Evolutionary conservation across 257 asterid genomes (phyloP), one percentile per base, ranked within the genome.

Genomic region (Solanum tarijense): DNA sequence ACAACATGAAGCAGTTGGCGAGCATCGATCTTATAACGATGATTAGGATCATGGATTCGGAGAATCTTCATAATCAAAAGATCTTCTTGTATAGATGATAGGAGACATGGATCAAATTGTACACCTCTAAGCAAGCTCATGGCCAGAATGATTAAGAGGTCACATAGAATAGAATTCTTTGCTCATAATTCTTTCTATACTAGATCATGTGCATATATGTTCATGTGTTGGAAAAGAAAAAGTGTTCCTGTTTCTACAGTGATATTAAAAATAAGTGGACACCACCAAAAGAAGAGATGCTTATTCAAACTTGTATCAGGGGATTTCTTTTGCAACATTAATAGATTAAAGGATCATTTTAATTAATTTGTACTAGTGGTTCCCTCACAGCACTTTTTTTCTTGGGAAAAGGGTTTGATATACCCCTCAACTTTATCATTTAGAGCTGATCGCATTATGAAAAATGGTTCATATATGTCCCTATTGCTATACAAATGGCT

Each of bases 41-140:
- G 94, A 87, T 92, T 93, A 3, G 96, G 96, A 89, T 94, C 93
- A 39, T 95, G 98, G 31, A 96, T 92, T 71, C 89, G 89, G 84
- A 90, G 84, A 78, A 95, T 90, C 87, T 89, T 93, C 91, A 89
- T 89, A 18, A 92, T 90, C 85, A 94, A 92, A 41, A 92, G 90
- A 87, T 92, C 94, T 43, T 93, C 98, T 52, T 90, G 88, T 58
- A 86, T 69, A n/a, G 89, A 84, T 36, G 74, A 65, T 36, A 71
- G 84, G 86, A 86, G 73, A 83, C 87, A 83, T 85, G 87, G 71
- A 88, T 72, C 39, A 78, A 52, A 8, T 36, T 41, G 12, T 87
- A 27, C 73, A 83, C 75, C 83, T 87, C 89, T 92, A 71, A 58
- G 76, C 60, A 87, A 88, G 89, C 87, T 90, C 94, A 92, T 93